Evolutionary conservation across 2,329 filamentous ascomycete species (phyloP).

Genomic region (Berkeleyomyces rouxiae): DNA sequence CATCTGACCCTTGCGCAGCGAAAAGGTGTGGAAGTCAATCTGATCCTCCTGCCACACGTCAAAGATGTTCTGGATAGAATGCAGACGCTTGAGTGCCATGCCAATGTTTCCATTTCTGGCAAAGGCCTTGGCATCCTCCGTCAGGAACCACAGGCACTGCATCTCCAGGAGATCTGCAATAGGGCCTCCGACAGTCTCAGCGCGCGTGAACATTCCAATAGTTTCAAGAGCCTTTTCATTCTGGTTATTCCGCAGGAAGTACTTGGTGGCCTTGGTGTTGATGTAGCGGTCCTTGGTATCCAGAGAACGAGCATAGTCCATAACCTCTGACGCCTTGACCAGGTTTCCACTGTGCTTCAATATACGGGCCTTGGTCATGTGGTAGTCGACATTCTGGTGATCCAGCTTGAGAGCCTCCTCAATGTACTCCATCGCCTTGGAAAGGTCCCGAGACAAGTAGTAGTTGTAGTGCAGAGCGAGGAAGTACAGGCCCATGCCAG

Average conservation of each 20-base stretch:
- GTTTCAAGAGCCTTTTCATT: constrained; percentile 74
- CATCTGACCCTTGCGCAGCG: constrained; percentile 89
- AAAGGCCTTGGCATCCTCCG: constrained; percentile 85
- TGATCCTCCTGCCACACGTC: constrained; percentile 97
- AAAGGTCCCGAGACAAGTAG: constrained; percentile 64
- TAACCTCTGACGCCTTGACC: constrained; percentile 63
- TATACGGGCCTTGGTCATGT: constrained; percentile 91
- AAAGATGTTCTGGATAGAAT: constrained; percentile 78
- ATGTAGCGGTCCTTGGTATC: constrained; percentile 91
- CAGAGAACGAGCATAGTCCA: constrained; percentile 72
- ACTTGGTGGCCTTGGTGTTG: constrained; percentile 96
- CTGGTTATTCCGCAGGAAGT: constrained; percentile 83
- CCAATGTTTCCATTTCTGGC: constrained; percentile 66
- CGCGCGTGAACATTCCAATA: constrained; percentile 85
- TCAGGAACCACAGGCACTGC: constrained; percentile 96
- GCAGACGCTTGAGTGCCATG: constrained; percentile 82
- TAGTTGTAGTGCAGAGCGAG: constrained; percentile 97
- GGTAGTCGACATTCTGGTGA: constrained; percentile 71
- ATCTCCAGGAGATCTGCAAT: constrained; percentile 88
- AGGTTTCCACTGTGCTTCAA: constrained; percentile 77
- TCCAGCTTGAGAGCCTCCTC: constrained; percentile 69
- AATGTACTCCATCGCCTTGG: constrained; percentile 66
- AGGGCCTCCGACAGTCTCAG: constrained; percentile 74
- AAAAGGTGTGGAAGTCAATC: constrained; percentile 97
- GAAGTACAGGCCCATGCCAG: constrained; percentile 55